A percentile compares a stretch with the other conserved stretches of the same genome.
These are phyloP conservation scores for Emmonsiellopsis sp. DNA, from an alignment of 2,329 filamentous ascomycete species.

Conservation along the genomic window DNA sequence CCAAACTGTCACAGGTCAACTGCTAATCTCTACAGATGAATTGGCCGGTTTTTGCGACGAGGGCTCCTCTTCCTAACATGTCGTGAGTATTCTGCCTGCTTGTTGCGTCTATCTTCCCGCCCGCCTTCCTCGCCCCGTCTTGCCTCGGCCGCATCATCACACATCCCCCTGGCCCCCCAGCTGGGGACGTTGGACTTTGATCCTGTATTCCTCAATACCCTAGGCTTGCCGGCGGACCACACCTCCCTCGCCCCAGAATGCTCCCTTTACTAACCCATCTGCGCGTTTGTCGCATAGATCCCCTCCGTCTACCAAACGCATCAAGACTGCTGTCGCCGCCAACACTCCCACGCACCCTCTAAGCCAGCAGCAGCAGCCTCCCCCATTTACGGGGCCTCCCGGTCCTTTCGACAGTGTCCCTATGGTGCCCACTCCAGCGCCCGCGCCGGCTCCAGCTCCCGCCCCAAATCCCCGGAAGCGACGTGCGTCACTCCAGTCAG, in stretches of 20 bases:
- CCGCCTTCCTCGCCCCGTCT: slow-evolving; percentile 1
- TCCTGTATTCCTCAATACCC: background rate
- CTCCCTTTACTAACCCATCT: slow-evolving; percentile 8
- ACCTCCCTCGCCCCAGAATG: slow-evolving; percentile 6
- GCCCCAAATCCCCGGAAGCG: slow-evolving; percentile 35
- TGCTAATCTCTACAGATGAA: slow-evolving; percentile 15
- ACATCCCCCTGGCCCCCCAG: slow-evolving; percentile 9
- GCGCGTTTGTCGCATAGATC: slow-evolving; percentile 20
- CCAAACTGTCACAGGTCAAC: slow-evolving; percentile 7
- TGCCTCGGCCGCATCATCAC: slow-evolving; percentile 6
- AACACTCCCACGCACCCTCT: slow-evolving; percentile 27
- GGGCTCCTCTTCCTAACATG: slow-evolving; percentile 15
- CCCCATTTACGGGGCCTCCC: slow-evolving; percentile 18
- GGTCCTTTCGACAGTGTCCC: slow-evolving; percentile 26
- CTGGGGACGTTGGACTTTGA: slow-evolving; percentile 1
- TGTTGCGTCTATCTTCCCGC: slow-evolving; percentile 2
- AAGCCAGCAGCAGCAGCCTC: slow-evolving; percentile 27
- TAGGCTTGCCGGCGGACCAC: background rate
- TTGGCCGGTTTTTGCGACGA: slow-evolving; percentile 13
- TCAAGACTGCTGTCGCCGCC: slow-evolving; percentile 29
- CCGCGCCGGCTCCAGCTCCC: slow-evolving; percentile 15
- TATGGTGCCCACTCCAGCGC: slow-evolving; percentile 24
- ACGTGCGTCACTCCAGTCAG: slow-evolving; percentile 29
- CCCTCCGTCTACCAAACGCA: slow-evolving; percentile 32
- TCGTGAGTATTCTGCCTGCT: slow-evolving; percentile 11